Conservation (phyloP, 2,329 filamentous ascomycete species). For the Phialophora chinensis region DNA sequence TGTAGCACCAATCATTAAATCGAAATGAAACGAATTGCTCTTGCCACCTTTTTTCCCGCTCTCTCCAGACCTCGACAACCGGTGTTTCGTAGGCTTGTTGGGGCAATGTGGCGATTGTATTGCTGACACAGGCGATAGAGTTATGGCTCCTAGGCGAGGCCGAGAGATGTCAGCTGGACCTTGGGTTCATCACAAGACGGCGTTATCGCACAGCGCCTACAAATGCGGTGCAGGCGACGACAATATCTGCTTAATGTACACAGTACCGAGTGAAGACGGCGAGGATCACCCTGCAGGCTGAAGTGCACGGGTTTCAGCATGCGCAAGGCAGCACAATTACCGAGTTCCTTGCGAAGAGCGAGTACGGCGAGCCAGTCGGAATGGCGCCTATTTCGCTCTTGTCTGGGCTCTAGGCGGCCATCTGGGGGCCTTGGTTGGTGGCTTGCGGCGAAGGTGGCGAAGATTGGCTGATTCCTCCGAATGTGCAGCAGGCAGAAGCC, state of each 20-base stretch:
- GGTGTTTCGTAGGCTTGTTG: background rate
- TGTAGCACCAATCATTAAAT: conserved; percentile 24
- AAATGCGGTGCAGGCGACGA: background rate
- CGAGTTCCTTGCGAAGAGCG: conserved; percentile 9
- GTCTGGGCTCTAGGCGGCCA: conserved; percentile 3
- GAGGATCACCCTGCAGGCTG: background rate
- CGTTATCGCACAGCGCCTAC: background rate
- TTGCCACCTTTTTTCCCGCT: background rate
- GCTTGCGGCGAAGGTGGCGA: conserved; percentile 21
- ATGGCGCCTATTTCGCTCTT: conserved; percentile 4
- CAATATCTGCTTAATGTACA: background rate
- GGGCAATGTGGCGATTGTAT: background rate
- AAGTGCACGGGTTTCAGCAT: background rate
- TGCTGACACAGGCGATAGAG: background rate
- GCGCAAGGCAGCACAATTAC: conserved; percentile 7
- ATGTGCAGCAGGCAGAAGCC: conserved; percentile 33
- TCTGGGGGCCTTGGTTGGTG: conserved; percentile 4
- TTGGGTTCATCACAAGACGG: background rate
- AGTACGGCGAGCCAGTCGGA: conserved; percentile 10
- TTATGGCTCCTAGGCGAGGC: background rate
- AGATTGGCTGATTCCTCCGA: conserved; percentile 24
- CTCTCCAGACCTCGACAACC: background rate
- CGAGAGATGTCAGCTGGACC: too few species aligned
- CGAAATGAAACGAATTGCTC: conserved; percentile 7
- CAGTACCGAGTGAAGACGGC: too few species aligned